Base-by-base conservation (phyloP, 495 filamentous ascomycete genomes). In the Penicillium turbatum region DNA sequence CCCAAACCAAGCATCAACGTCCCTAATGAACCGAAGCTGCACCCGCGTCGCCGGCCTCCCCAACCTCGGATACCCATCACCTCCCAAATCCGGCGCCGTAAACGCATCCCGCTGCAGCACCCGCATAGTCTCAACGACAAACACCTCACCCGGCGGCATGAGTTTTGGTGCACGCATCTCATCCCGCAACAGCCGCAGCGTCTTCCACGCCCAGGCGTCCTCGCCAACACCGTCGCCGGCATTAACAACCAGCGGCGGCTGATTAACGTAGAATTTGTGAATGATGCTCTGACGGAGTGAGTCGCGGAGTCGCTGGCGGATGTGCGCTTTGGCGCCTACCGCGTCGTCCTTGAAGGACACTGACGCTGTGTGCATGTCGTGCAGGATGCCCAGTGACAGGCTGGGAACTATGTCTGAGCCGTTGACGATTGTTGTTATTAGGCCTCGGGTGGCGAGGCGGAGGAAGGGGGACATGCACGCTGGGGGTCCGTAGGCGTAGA, bases 401-500 rank as follows among this genome's bases (percentile, higher is more conserved):
- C 80, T 82, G 0, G 88, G 88, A 0, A 92, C 86, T 41, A 90
- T 68, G 61, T 92, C 88, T 56, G 82, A 78, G 17, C 83, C 85
- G 60, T 90, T 83, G 19, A 91, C 79, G 19, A 87, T 75, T 9
- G 84, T 89, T 5, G 88, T 92, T 42, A 92, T 84, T 3, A 92
- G 74, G 3, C 84, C 86, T n/a, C 86, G 76, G 0, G 87, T 90
- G 15, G 83, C 84, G 43, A 81, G 78, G 35, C 86, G 81, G 5
- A 92, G 75, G n/a, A 84, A 80, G 0, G 86, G 80, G 1, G 85
- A 90, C 73, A 91, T 81, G 39, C 82, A 84, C 2, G 85, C 81
- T 9, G 88, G 86, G 9, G 88, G 85, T 3, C 88, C 88, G 62
- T 88, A 92, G 32, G 87, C 86, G 66, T 87, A 92, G 43, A 89